Base-by-base conservation (phyloP, 1,284 basidiomycete species). In the Leccinum fuscescens region DNA sequence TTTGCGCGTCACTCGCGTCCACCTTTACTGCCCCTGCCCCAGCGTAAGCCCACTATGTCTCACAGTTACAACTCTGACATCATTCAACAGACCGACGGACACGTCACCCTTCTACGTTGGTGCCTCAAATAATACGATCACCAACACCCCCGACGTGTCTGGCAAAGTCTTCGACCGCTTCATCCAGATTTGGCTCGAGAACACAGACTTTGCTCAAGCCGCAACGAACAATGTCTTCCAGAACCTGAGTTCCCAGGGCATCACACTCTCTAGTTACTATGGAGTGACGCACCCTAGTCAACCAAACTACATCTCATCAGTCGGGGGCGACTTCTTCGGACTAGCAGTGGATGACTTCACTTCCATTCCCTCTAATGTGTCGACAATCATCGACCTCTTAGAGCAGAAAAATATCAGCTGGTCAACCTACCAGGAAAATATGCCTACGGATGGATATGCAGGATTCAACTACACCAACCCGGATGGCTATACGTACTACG, bases 261-360 rank as follows among this genome's bases (percentile, higher is more conserved):
- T 89, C 60, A 65, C 79, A 2, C 75, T 89, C 35, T 74, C 70
- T 50, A 75, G 78, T 53, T 88, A 80, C 71, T 83, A 84, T 63
- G 83, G 74, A 1, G 66, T 88, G 27, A 88, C 88, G 6, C 86
- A 89, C 65, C 85, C 86, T 11, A 86, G 84, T 1, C 77, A 88
- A 69, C 87, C 87, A 24, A 88, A 89, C 68, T 89, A 86, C 62
- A 62, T 82, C 39, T 78, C 82, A 6, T 69, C 76, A 0, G 74
- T 79, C 6, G 79, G 80, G 24, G 88, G 87, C 54, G 82, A 85
- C 67, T 88, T 83, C 70, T 89, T 78, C 48, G 88, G 86, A n/a
- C 75, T 84, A 63, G 73, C 68, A 1, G 76, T 77, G 59, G 87
- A 90, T 66, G 67, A 69, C 14, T 71, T 80, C 48, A 76, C 73